Percentiles rank a stretch among this genome's conserved stretches.
phyloP scores from a whole-genome alignment of 306 rosid species.

The Crataegus laevigata region DNA sequence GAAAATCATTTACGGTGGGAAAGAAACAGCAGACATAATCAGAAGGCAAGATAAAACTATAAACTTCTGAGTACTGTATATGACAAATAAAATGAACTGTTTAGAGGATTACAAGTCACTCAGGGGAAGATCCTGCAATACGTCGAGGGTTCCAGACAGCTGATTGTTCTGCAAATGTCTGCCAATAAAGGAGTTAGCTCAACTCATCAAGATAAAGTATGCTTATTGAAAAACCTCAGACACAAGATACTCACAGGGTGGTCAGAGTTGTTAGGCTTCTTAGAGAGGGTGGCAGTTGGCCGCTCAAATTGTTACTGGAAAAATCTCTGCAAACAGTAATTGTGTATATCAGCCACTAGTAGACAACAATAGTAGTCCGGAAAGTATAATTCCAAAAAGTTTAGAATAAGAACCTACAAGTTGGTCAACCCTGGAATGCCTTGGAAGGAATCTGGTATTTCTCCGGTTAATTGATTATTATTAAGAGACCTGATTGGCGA shows the following conservation, averaged over 20 bases:
- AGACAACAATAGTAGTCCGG: background rate
- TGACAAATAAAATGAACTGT: constrained; percentile 12
- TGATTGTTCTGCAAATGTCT: constrained; percentile 78
- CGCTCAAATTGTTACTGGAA: constrained; percentile 75
- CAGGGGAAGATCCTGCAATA: constrained; percentile 71
- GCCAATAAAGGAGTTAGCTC: constrained; percentile 38
- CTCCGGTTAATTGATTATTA: constrained; percentile 61
- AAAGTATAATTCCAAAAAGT: background rate
- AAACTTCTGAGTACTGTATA: constrained; percentile 9
- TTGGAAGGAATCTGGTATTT: constrained; percentile 69
- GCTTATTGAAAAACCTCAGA: constrained; percentile 7
- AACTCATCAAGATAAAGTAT: background rate
- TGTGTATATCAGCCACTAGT: constrained; percentile 11
- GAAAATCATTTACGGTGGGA: constrained; percentile 8
- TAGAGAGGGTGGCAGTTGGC: constrained; percentile 68
- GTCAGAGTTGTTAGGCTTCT: constrained; percentile 53
- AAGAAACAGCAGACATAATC: background rate
- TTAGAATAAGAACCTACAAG: constrained; percentile 53
- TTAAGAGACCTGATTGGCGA: constrained; percentile 74
- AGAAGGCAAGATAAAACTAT: background rate
- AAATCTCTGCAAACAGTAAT: constrained; percentile 57
- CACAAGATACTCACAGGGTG: constrained; percentile 61
- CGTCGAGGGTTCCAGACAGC: constrained; percentile 69
- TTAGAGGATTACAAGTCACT: constrained; percentile 60
- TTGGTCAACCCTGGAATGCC: constrained; percentile 50